Conservation (phyloP, 441 rosid genomes). For the Bruguiera hainesii region DNA sequence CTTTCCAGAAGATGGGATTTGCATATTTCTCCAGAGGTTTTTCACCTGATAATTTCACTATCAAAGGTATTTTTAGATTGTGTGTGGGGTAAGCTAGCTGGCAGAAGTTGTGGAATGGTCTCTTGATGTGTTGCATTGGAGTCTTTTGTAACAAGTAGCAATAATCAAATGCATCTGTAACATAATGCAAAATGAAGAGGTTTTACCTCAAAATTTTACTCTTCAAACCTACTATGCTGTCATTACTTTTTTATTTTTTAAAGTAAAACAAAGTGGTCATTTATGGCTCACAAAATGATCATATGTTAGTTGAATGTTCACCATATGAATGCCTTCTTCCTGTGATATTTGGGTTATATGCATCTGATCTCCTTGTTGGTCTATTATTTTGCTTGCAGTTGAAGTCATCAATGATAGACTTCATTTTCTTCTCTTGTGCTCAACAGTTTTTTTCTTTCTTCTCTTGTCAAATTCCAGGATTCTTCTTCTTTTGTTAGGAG, state of each 20-base stretch:
- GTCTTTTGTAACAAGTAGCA: too few species aligned
- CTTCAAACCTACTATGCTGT: not conserved
- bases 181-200: not conserved
- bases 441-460: not conserved
- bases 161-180: not conserved
- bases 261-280: not conserved
- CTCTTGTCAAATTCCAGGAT: conserved; percentile 54
- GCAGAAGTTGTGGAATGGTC: conserved; percentile 5
- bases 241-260: too few species aligned
- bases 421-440: not conserved
- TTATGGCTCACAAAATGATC: not conserved
- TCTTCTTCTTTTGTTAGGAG: conserved; percentile 48
- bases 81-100: not conserved
- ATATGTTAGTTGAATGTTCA: too few species aligned
- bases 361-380: too few species aligned
- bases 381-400: not conserved
- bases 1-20: conserved; percentile 95
- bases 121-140: not conserved
- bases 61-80: conserved; percentile 52
- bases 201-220: too few species aligned
- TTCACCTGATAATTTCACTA: conserved; percentile 53
- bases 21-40: conserved; percentile 70
- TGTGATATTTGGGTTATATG: not conserved
- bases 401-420: not conserved
- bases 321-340: not conserved